Evolutionary conservation across 2,329 filamentous ascomycete species (phyloP).

Genomic region (Pseudogymnoascus sp.): DNA sequence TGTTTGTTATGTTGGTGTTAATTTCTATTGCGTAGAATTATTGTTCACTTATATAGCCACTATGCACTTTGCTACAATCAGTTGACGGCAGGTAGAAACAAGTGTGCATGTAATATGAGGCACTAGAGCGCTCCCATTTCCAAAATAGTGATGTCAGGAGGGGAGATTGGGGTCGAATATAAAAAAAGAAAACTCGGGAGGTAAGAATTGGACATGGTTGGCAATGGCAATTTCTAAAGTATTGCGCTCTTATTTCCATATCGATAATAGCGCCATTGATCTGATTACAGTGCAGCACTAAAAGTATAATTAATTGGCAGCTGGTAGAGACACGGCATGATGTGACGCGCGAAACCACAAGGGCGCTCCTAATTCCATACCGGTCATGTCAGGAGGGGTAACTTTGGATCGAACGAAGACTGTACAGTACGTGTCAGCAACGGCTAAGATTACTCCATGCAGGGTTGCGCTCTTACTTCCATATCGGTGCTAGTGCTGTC

Average conservation of each 20-base stretch:
- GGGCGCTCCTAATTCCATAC: not conserved
- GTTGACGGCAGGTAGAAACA: not conserved
- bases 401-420: not conserved
- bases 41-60: not conserved
- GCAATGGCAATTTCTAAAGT: not conserved
- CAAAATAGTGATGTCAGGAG: not conserved
- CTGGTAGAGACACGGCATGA: not conserved
- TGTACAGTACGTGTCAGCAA: not conserved
- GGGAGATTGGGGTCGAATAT: not conserved
- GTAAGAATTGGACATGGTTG: not conserved
- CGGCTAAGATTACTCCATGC: not conserved
- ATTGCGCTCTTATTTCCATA: not conserved
- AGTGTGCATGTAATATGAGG: not conserved
- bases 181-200: not conserved
- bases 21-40: not conserved
- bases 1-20: not conserved
- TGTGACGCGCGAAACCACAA: not conserved
- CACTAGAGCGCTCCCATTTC: not conserved
- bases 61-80: not conserved
- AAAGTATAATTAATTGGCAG: not conserved
- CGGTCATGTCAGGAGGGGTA: not conserved
- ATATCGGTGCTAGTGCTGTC: not conserved
- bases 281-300: not conserved
- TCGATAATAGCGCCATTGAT: not conserved
- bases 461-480: not conserved